These are phyloP conservation scores for Chernovozyma aurita DNA, from an alignment of 1,139 yeast species.

Conservation along the genomic window DNA sequence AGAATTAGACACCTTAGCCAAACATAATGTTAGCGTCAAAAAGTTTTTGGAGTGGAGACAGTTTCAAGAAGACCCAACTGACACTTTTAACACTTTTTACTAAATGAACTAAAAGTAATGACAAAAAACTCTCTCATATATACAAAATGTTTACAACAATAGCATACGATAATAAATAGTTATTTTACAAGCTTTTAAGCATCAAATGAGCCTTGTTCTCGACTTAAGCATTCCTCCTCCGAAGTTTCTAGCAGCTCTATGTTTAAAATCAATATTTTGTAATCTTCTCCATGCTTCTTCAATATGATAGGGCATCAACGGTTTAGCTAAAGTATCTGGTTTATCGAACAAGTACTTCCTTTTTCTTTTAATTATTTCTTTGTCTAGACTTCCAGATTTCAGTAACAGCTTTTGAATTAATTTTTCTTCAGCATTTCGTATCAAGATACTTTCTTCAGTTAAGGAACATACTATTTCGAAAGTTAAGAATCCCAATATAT, in stretches of 20 bases:
- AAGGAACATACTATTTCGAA: slow-evolving; percentile 94
- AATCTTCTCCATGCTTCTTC: slow-evolving; percentile 89
- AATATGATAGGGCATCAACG: slow-evolving; percentile 77
- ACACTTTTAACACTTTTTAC: slow-evolving; percentile 4
- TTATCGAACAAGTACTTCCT: slow-evolving; percentile 78
- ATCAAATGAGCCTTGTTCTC: slow-evolving; percentile 37
- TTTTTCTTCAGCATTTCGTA: slow-evolving; percentile 65
- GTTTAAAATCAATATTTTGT: slow-evolving; percentile 59
- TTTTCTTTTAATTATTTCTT: slow-evolving; percentile 28
- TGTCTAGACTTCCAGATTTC: slow-evolving; percentile 18
- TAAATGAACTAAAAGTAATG: not conserved
- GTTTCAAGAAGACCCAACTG: slow-evolving; percentile 22
- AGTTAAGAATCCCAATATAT: slow-evolving; percentile 89
- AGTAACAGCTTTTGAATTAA: slow-evolving; percentile 26
- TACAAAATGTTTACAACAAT: too few relatives aligned
- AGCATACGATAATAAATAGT: too few relatives aligned
- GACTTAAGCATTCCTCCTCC: slow-evolving; percentile 63
- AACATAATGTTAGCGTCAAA: slow-evolving; percentile 22
- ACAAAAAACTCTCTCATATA: not conserved
- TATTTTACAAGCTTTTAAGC: too few relatives aligned
- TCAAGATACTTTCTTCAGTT: slow-evolving; percentile 85
- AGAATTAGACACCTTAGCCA: slow-evolving; percentile 17
- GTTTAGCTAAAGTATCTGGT: slow-evolving; percentile 84
- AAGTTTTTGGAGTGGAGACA: slow-evolving; percentile 32
- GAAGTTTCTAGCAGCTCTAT: slow-evolving; percentile 66